phyloP scores from a whole-genome alignment of 345 rosid species.

The Eucalyptus erythrocorys region DNA sequence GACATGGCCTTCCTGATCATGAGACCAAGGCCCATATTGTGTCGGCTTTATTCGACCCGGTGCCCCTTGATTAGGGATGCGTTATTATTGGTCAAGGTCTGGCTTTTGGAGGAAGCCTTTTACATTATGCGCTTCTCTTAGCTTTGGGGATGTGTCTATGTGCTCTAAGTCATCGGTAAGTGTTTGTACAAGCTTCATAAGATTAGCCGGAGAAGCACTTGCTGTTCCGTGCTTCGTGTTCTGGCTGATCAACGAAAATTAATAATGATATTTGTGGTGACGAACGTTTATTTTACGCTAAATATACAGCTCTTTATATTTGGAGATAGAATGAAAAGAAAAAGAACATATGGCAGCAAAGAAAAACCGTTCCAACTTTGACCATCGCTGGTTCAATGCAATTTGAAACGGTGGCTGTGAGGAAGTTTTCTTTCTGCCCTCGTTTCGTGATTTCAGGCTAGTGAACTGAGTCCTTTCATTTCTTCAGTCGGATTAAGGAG shows the following conservation, averaged over 20 bases:
- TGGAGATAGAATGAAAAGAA: no score
- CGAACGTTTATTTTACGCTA: no score
- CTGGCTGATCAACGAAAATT: not conserved
- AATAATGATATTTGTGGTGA: not conserved
- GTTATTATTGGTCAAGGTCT: not conserved
- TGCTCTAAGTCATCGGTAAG: not conserved
- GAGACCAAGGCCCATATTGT: not conserved
- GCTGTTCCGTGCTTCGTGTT: not conserved
- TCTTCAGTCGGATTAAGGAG: no score
- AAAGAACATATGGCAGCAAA: no score
- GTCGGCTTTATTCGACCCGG: not conserved
- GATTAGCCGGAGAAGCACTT: not conserved
- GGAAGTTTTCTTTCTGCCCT: no score
- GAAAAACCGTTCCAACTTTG: no score
- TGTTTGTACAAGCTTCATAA: not conserved
- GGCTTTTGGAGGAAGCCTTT: not conserved
- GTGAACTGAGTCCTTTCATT: no score
- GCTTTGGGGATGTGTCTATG: not conserved
- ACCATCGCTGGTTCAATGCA: no score
- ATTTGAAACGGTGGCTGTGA: no score
- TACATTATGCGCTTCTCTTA: not conserved
- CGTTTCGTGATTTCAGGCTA: no score
- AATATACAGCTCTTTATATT: not conserved
- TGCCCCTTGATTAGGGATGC: not conserved
- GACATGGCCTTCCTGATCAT: not conserved